Evolutionary conservation across 129 eudicot genomes (phyloP).

Genomic region (Lactuca sativa): DNA sequence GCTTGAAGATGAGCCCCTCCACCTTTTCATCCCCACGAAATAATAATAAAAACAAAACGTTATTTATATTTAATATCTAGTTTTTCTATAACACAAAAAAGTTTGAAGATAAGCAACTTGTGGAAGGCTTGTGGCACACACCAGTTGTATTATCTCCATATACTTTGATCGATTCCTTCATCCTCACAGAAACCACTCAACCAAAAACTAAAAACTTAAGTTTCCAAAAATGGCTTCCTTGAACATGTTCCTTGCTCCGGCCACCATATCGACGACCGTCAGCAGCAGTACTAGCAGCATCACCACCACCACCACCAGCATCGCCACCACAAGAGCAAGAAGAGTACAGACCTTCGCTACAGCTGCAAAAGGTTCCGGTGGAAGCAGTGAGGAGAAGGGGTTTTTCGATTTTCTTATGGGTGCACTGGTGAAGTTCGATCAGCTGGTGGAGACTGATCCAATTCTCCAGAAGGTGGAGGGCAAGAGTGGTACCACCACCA

Average conservation of each 20-base stretch:
- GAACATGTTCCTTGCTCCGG: slow-evolving; percentile 47
- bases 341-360: slow-evolving; percentile 51
- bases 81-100: slow-evolving; percentile 22
- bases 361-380: slow-evolving; percentile 48
- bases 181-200: slow-evolving; percentile 26
- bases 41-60: not conserved
- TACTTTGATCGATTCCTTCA: slow-evolving; percentile 24
- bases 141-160: slow-evolving; percentile 33
- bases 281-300: not conserved
- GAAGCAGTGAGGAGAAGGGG: slow-evolving; percentile 46
- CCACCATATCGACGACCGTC: slow-evolving; percentile 17
- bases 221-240: slow-evolving; percentile 36
- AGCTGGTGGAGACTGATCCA: slow-evolving; percentile 49
- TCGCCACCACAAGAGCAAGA: slow-evolving; percentile 33
- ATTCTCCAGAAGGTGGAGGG: slow-evolving; percentile 53
- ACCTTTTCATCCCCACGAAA: slow-evolving; percentile 32
- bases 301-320: slow-evolving; percentile 4
- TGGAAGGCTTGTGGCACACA: slow-evolving; percentile 42
- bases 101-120: slow-evolving; percentile 42
- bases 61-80: not conserved
- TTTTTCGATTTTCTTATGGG: slow-evolving; percentile 43
- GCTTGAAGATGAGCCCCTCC: slow-evolving; percentile 32
- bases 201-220: slow-evolving; percentile 13
- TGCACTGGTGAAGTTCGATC: slow-evolving; percentile 28
- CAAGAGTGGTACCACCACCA: slow-evolving; percentile 31